Base-by-base conservation (phyloP, 2,329 filamentous ascomycete species). In the Microdochium bolleyi region DNA sequence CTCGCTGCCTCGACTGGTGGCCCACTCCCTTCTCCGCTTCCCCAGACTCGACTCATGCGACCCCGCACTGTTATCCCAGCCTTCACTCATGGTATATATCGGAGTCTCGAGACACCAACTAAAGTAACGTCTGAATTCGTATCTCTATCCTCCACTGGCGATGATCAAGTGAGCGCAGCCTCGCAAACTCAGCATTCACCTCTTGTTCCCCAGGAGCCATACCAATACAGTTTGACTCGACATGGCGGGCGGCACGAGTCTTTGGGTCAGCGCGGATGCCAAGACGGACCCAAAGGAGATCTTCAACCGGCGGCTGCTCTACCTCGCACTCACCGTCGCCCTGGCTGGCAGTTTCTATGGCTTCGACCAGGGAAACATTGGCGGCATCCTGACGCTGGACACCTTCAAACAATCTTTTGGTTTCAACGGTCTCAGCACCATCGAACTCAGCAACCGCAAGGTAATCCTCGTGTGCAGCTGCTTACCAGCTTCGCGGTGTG, bases 341-440 rank as follows among this genome's bases (percentile, higher is more conserved):
- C 67, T 67, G 57, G 68, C 66, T 1, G 68, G 68, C 8, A 69
- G 64, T 41, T 64, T 65, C 10, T 70, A 70, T 56, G 69, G 68
- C n/a, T 70, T 70, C 48, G 68, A 71, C 49, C 63, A 65, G 46
- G 68, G 67, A 19, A 70, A 70, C 46, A 71, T 71, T 27, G 67
- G 68, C 1, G 68, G 68, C 7, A 64, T 69, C 27, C 52, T 70
- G 46, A 69, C 64, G 1, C 60, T 71, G 9, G 60, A 64, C 1
- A 64, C 64, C 2, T 70, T 71, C 55, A 55, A 62, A 25, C 60
- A 59, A 51, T 63, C 69, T 0, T 69, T 71, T 52, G 67, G 68
- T 0, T 53, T 69, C 14, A 62, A 63, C 34, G 52, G 58, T 7
- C 56, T 70, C 3, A 58, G 58, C 14, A 53, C 60, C 37, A 57